phyloP scores from a whole-genome alignment of 2,329 filamentous ascomycete species.

The Pseudogymnoascus sp. region DNA sequence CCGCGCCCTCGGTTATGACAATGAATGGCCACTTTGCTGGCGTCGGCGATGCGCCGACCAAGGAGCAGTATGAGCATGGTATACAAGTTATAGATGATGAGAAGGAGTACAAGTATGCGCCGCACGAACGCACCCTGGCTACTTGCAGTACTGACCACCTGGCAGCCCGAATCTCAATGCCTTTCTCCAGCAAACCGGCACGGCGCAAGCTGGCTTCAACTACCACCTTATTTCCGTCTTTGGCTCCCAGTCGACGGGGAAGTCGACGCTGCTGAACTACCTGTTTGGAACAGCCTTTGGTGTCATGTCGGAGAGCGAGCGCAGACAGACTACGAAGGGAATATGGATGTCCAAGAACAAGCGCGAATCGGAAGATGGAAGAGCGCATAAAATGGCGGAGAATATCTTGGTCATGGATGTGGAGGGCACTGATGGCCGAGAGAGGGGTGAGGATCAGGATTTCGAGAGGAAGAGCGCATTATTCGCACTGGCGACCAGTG shows the following conservation, averaged over 20 bases:
- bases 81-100: conserved; percentile 95
- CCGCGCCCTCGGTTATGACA: conserved; percentile 28
- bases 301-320: conserved; percentile 92
- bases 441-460: conserved; percentile 95
- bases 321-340: conserved; percentile 95
- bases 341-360: conserved; percentile 99
- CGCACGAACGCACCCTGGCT: background rate
- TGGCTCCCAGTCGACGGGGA: conserved; percentile 95
- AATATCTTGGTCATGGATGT: conserved; percentile 99
- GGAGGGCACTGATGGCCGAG: conserved; percentile 91
- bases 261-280: conserved; percentile 92
- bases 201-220: conserved; percentile 90
- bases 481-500: conserved; percentile 93
- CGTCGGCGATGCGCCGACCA: conserved; percentile 56
- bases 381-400: conserved; percentile 67
- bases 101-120: conserved; percentile 86
- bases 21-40: conserved; percentile 79
- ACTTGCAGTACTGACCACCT: conserved; percentile 10
- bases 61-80: conserved; percentile 75
- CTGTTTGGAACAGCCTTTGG: conserved; percentile 94
- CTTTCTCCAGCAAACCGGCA: conserved; percentile 72
- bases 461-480: conserved; percentile 98
- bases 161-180: conserved; percentile 65
- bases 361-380: conserved; percentile 40
- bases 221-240: conserved; percentile 99